Base-by-base conservation (phyloP, 345 rosid species). In the Zanthoxylum bungeanum region DNA sequence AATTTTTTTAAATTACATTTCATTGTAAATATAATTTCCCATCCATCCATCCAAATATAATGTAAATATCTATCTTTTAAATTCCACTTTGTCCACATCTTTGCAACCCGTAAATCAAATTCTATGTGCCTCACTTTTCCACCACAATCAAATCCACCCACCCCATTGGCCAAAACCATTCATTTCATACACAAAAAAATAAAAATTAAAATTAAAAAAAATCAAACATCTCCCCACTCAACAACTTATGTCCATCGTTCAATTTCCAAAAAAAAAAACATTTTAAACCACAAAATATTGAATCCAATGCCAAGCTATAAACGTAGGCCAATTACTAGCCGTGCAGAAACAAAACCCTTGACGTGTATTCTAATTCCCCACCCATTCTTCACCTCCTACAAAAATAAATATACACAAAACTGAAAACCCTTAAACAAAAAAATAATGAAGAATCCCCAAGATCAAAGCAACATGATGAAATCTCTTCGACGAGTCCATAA, bases 241-340 rank as follows among this genome's bases (percentile, higher is more conserved):
- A 1, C 7, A 11, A 55, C 11, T 56, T 56, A 56, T 6, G 60
- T 28, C 60, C 60, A 56, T 7, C 19, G 2, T 4, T 24, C 14
- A 10, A 27, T 6, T 33, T 7, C 7, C 21, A 60, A 21, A 60
- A 34, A 21, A 39, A 4, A 0, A 31, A 16, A 31, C 39, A 21
- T 56, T 44, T 64, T 42, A 30, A 64, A 46, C 77, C 82, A 79
- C 82, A 75, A 62, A 71, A 61, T 59, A 3, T 17, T 19, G 51
- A 57, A 21, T 51, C 58, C 53, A n/a, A 30, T 31, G 34, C 33
- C 64, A 31, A 28, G 60, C 71, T 57, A 27, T 74, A 73, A 66
- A 76, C 87, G 87, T 84, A 76, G 85, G 75, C 65, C 59, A 73
- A 75, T 77, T 82, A 36, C 11, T 25, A 3, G 49, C 88, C 90